Base-by-base conservation (phyloP, 345 rosid species). In the Salix dunnii region DNA sequence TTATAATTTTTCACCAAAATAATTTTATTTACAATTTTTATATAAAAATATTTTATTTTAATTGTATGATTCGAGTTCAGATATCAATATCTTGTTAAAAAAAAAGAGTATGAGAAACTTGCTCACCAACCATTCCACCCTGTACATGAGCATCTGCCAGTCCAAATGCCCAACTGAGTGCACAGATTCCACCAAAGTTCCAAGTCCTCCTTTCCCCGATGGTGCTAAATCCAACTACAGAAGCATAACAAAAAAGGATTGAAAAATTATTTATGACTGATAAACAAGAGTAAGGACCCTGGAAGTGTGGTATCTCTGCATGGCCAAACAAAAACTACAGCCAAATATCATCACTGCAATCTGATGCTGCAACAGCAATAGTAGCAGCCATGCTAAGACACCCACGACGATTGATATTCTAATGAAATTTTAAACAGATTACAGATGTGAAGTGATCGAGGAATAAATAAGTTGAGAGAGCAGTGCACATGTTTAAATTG, bases 101-200 rank as follows among this genome's bases (percentile, higher is more conserved):
- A n/a, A n/a, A n/a, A n/a, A n/a, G n/a, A n/a, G n/a, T n/a, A n/a
- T n/a, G n/a, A n/a, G n/a, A n/a, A n/a, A n/a, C n/a, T n/a, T n/a
- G 90, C 74, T 95, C 98, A 81, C 97, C 98, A 55, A 90, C 82
- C 96, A 95, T 90, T 73, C 92, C 99, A 71, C 98, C 96, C 82
- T 93, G 93, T 28, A 90, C 96, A 77, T 84, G 83, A 78, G 93
- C 98, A 91, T 91, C 97, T 64, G 98, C 96, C 27, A 89, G 55
- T 33, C 99, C 98, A 74, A 95, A 93, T 62, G 82, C 76, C 53
- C 88, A 91, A 18, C 90, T 88, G 12, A 91, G 55, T 58, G 49
- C 80, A 70, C 96, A 95, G 74, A 95, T 84, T 53, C 90, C 90
- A 93, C 80, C 70, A 87, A 95, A 60, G 91, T 78, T 83, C 83